Conservation (phyloP, 2,329 filamentous ascomycete genomes). For the Dendrostoma leiphaemia region DNA sequence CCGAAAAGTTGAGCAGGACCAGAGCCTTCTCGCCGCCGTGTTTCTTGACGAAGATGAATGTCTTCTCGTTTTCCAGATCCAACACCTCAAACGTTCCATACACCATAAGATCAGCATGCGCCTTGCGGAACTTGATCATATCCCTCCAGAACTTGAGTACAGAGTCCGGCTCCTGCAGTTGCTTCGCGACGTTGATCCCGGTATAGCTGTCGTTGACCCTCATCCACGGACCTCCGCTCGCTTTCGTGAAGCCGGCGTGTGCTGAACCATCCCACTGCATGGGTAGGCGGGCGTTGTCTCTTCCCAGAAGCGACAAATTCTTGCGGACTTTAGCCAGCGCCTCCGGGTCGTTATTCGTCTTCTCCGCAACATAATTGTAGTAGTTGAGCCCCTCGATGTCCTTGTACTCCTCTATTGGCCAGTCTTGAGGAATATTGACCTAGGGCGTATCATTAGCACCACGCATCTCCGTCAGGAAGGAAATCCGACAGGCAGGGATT, state of each 20-base stretch:
- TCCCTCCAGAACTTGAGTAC: conserved; percentile 62
- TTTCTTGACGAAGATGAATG: conserved; percentile 44
- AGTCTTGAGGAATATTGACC: conserved; percentile 46
- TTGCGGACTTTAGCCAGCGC: conserved; percentile 45
- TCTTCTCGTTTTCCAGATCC: conserved; percentile 43
- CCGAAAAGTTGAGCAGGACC: conserved; percentile 44
- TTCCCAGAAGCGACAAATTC: conserved; percentile 56
- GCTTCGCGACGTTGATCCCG: conserved; percentile 53
- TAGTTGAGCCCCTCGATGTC: conserved; percentile 50
- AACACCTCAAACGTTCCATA: conserved; percentile 57
- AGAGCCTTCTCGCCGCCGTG: conserved; percentile 25
- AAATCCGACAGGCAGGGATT: too few relatives aligned
- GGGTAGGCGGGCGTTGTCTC: conserved; percentile 66
- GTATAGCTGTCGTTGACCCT: conserved; percentile 56
- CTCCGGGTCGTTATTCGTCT: conserved; percentile 29
- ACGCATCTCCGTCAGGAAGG: too few relatives aligned
- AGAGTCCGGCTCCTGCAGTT: conserved; percentile 41
- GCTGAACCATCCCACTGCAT: conserved; percentile 61
- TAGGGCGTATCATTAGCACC: conserved; percentile 5
- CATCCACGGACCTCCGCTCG: conserved; percentile 54
- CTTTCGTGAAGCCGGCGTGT: conserved; percentile 61
- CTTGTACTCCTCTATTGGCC: conserved; percentile 46
- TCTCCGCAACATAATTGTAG: conserved; percentile 32
- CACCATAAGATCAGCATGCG: conserved; percentile 57
- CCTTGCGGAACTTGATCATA: conserved; percentile 52